These are phyloP conservation scores for Lipomyces japonicus DNA, from an alignment of 805 yeast genomes.

Conservation along the genomic window DNA sequence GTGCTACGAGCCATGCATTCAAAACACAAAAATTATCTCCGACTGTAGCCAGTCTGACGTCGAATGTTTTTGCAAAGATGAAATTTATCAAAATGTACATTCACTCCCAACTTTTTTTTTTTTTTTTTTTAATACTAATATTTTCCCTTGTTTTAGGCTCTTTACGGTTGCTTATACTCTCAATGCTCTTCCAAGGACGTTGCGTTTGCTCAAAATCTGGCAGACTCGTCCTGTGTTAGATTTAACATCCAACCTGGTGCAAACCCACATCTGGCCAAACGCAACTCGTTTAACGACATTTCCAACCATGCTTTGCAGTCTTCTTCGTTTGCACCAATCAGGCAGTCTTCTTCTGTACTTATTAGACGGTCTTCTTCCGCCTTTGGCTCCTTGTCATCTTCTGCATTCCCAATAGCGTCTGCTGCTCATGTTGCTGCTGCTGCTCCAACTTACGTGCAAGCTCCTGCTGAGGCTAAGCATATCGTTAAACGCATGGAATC, in stretches of 20 bases:
- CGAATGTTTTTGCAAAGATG: constrained; percentile 23
- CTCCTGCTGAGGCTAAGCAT: constrained; percentile 15
- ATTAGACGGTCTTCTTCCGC: neutral
- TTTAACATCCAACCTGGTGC: constrained; percentile 26
- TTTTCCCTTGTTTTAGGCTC: neutral
- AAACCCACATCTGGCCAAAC: constrained; percentile 27
- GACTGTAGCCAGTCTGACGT: constrained; percentile 14
- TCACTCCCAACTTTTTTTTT: neutral
- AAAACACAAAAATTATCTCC: constrained; percentile 26
- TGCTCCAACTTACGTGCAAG: neutral
- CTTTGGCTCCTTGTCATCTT: neutral
- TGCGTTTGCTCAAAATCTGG: constrained; percentile 26
- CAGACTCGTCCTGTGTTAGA: constrained; percentile 20
- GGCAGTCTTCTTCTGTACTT: constrained; percentile 1
- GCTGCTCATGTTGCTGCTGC: constrained; percentile 2
- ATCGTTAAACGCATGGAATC: constrained; percentile 23
- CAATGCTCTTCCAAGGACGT: constrained; percentile 23
- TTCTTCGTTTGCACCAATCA: constrained; percentile 7
- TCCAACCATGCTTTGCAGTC: constrained; percentile 2
- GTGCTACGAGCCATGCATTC: constrained; percentile 25
- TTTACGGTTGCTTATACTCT: constrained; percentile 24
- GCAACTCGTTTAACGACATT: constrained; percentile 7
- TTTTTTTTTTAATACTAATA: neutral
- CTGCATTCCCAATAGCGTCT: constrained; percentile 2
- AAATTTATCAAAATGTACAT: constrained; percentile 16